Base-by-base conservation (phyloP, 805 yeast species). In the Huiozyma sinensis region DNA sequence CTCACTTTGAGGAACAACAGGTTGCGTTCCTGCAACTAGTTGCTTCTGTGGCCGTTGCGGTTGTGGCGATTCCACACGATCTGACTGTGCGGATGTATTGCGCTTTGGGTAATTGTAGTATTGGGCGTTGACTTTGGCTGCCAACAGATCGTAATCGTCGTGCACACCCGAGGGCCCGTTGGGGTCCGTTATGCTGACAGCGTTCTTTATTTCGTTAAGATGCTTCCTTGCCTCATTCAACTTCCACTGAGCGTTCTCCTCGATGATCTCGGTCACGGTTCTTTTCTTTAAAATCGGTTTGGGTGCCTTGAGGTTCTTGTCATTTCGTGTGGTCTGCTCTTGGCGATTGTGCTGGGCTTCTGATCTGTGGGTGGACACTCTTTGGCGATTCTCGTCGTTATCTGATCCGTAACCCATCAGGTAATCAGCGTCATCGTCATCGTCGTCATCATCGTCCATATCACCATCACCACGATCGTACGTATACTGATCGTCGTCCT, bases 271-370 rank as follows among this genome's bases (percentile, higher is more conserved):
- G 36, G 87, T 79, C 36, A 85, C 82, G 1, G 95, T 79, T 57
- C 92, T 76, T 64, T 85, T 84, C 65, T 90, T 90, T 55, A 90
- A 68, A 47, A 90, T 90, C 28, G 97, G 92, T 64, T 89, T 89
- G 29, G 85, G 71, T 29, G 64, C 64, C 40, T 47, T 44, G 42
- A 41, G 40, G 43, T 45, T 39, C 35, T 44, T 31, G 36, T 48
- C 32, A 38, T 40, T 46, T 44, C 44, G 71, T 29, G 64, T 64
- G 39, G 46, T 44, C 41, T 42, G 40, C 43, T 45, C 39, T 35
- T 45, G 30, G 36, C 47, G 29, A 38, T 38, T 46, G 27, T 17
- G 8, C 12, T 38, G 3, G 7, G 39, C 28, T 6, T 32, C 28
- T 11, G 41, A 28, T 12, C 34, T 39, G n/a, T 34, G 27, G 6